Conservation (phyloP, 352 stramenopile species). For the Pythium apleroticum region DNA sequence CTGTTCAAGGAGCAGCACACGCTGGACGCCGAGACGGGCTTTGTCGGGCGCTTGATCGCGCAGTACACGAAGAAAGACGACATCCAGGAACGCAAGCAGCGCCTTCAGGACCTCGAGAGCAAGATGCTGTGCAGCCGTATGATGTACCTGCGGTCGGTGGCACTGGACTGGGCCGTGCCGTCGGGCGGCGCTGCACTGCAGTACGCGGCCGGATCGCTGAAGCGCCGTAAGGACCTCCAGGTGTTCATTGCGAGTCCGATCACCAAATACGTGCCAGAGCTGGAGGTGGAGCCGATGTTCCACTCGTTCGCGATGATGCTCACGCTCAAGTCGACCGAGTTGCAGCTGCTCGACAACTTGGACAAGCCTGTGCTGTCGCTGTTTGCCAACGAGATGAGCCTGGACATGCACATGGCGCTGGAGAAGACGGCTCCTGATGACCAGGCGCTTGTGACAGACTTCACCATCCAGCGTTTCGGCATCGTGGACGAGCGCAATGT, state of each 20-base stretch:
- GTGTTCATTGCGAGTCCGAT: conserved; percentile 66
- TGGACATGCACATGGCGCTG: conserved; percentile 52
- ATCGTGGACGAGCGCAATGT: conserved; percentile 65
- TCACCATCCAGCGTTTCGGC: conserved; percentile 65
- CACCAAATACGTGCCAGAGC: conserved; percentile 58
- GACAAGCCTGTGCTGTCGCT: conserved; percentile 54
- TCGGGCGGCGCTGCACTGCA: conserved; percentile 50
- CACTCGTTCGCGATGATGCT: conserved; percentile 57
- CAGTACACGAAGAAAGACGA: conserved; percentile 45
- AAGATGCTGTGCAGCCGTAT: conserved; percentile 60
- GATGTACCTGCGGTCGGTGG: conserved; percentile 56
- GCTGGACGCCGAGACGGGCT: conserved; percentile 49
- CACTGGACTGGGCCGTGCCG: conserved; percentile 68
- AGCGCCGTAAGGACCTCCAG: conserved; percentile 52
- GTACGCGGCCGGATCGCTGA: conserved; percentile 39
- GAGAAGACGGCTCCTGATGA: conserved; percentile 35
- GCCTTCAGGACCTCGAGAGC: conserved; percentile 53
- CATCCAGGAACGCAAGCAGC: conserved; percentile 36
- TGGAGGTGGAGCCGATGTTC: conserved; percentile 50
- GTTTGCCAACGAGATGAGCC: conserved; percentile 46
- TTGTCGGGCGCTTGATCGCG: conserved; percentile 39
- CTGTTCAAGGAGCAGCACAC: conserved; percentile 60
- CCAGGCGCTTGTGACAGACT: conserved; percentile 43
- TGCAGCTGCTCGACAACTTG: conserved; percentile 52
- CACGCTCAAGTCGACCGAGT: conserved; percentile 43